Conservation (phyloP, 352 stramenopile genomes). For the Phytophthora foliorum region DNA sequence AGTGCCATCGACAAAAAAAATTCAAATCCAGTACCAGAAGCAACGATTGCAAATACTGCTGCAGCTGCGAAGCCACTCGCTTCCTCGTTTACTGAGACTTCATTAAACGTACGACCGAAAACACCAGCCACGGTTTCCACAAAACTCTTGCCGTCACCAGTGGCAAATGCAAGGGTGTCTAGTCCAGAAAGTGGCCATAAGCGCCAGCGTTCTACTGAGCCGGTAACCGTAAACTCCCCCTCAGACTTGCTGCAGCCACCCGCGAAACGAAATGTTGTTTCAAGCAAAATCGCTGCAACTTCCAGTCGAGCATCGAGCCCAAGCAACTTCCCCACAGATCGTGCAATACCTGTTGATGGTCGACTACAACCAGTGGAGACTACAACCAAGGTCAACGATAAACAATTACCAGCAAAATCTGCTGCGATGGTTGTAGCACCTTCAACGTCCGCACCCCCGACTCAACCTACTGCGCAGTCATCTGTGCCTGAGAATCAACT, state of each 20-base stretch:
- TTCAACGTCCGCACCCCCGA: not conserved
- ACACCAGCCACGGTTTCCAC: not conserved
- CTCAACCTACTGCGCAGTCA: not conserved
- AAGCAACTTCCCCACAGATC: not conserved
- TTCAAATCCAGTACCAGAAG: not conserved
- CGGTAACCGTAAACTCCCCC: not conserved
- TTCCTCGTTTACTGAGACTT: not conserved
- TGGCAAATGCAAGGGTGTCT: not conserved
- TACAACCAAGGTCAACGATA: not conserved
- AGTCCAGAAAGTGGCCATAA: slow-evolving; percentile 14
- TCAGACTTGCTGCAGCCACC: slow-evolving; percentile 11
- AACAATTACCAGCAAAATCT: not conserved
- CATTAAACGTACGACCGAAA: not conserved
- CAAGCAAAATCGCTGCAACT: not conserved
- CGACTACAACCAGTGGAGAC: not conserved
- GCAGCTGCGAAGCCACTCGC: not conserved
- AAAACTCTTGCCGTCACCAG: slow-evolving; percentile 1
- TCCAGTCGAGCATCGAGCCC: not conserved
- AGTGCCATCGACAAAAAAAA: not conserved
- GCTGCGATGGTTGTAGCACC: not conserved
- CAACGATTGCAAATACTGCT: not conserved
- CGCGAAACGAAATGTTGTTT: slow-evolving; percentile 3
- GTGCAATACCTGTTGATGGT: not conserved
- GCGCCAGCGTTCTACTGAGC: slow-evolving; percentile 15
- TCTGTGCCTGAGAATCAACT: not conserved